Percentiles rank a stretch among this genome's conserved stretches.
Conservation (phyloP, 306 rosid genomes). For the Gynostemma pentaphyllum region DNA sequence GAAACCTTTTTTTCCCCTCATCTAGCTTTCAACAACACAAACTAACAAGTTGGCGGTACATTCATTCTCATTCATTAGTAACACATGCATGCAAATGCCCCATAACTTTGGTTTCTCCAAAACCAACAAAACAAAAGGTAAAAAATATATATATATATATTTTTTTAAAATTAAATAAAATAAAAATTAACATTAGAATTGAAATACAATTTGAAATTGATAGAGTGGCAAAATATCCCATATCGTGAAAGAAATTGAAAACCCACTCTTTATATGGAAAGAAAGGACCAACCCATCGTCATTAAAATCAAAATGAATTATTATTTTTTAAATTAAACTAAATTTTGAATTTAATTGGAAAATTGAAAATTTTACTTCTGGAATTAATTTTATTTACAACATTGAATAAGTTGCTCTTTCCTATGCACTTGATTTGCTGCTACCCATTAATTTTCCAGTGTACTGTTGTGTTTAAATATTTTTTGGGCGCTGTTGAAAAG, state of each 20-base stretch:
- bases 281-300: background rate
- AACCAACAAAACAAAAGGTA: background rate
- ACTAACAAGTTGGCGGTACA: conserved; percentile 5
- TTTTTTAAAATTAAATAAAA: background rate
- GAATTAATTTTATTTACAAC: too few species aligned
- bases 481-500: conserved; percentile 21
- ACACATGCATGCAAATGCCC: conserved; percentile 3
- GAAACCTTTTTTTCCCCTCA: background rate
- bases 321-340: too few species aligned
- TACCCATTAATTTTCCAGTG: conserved; percentile 2
- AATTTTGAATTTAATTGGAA: too few species aligned
- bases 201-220: background rate
- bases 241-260: conserved; percentile 1
- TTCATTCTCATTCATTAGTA: conserved; percentile 11
- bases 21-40: conserved; percentile 7
- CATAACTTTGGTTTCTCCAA: background rate
- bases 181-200: background rate
- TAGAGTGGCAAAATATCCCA: background rate
- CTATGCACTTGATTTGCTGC: conserved; percentile 10
- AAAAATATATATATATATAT: background rate
- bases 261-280: background rate
- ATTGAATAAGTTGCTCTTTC: conserved; percentile 7
- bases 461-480: conserved; percentile 19
- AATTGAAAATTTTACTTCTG: too few species aligned
- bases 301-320: too few species aligned